These are phyloP conservation scores for Chalciporus piperatus DNA, from an alignment of 768 basidiomycete species.

Conservation along the genomic window DNA sequence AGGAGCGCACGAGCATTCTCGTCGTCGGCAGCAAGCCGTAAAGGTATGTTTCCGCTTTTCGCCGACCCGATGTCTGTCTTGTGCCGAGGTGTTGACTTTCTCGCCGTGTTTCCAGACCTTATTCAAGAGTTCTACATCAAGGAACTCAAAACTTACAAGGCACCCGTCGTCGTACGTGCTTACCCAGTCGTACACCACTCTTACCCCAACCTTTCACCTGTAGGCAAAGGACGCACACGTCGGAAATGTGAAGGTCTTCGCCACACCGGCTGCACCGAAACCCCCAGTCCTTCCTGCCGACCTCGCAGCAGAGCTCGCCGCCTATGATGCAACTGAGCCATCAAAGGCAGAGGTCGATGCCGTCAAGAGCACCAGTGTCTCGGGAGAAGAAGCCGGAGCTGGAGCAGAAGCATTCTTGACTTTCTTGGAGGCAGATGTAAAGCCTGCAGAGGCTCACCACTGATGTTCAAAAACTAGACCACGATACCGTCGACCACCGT, in stretches of 20 bases:
- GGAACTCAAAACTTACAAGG: constrained; percentile 89
- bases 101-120: constrained; percentile 55
- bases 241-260: constrained; percentile 80
- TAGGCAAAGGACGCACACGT: constrained; percentile 91
- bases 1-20: constrained; percentile 59
- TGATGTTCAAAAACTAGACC: too few relatives aligned
- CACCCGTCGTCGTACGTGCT: constrained; percentile 62
- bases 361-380: too few relatives aligned
- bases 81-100: constrained; percentile 4
- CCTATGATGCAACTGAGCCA: too few relatives aligned
- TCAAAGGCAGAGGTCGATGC: too few relatives aligned
- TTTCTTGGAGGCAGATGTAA: too few relatives aligned
- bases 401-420: too few relatives aligned
- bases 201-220: background rate
- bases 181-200: background rate
- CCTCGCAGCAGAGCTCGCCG: too few relatives aligned
- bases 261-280: constrained; percentile 69
- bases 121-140: constrained; percentile 90
- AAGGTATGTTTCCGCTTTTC: constrained; percentile 47
- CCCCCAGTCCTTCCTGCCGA: constrained; percentile 66
- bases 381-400: too few relatives aligned
- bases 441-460: too few relatives aligned
- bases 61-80: constrained; percentile 13
- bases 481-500: too few relatives aligned
- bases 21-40: constrained; percentile 56